A percentile compares a stretch with the other conserved stretches of the same genome.
Evolutionary conservation across 2,329 filamentous ascomycete species (phyloP).

Genomic region (Calonectria montana): DNA sequence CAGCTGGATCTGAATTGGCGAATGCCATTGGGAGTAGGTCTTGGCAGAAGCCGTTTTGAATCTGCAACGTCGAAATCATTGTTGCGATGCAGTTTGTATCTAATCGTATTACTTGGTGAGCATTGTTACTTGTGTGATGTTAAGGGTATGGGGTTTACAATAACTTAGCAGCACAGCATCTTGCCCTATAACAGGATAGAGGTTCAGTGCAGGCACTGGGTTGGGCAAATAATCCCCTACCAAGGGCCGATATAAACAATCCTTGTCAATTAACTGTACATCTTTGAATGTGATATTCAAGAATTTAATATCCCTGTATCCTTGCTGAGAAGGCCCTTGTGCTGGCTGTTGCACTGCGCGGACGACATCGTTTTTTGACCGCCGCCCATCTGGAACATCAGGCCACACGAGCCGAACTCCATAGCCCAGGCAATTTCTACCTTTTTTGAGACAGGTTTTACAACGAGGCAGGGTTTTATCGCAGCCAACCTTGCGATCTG

Average conservation of each 20-base stretch:
- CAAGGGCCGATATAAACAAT: background rate
- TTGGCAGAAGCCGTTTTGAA: conserved; percentile 59
- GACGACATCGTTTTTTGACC: conserved; percentile 28
- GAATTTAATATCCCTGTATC: conserved; percentile 51
- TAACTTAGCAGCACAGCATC: conserved; percentile 34
- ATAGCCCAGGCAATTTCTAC: conserved; percentile 57
- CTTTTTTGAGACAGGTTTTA: conserved; percentile 56
- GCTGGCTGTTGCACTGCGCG: background rate
- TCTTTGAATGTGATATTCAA: conserved; percentile 54
- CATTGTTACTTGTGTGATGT: too few species aligned
- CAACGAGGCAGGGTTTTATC: conserved; percentile 56
- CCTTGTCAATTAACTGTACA: conserved; percentile 29
- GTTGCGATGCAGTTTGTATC: conserved; percentile 53
- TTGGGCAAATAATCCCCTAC: background rate
- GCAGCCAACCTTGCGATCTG: conserved; percentile 61
- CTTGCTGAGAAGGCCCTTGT: background rate
- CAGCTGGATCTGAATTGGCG: conserved; percentile 46
- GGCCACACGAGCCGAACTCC: conserved; percentile 60
- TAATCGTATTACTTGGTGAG: conserved; percentile 25
- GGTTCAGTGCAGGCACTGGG: conserved; percentile 19
- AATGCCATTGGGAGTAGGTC: conserved; percentile 60
- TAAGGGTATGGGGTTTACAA: conserved; percentile 24
- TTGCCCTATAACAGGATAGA: conserved; percentile 23
- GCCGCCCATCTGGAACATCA: conserved; percentile 58
- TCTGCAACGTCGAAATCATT: conserved; percentile 60